Evolutionary conservation across 2,329 filamentous ascomycete species (phyloP), one percentile per base, ranked within the genome.

Genomic region (Thelonectria olida): DNA sequence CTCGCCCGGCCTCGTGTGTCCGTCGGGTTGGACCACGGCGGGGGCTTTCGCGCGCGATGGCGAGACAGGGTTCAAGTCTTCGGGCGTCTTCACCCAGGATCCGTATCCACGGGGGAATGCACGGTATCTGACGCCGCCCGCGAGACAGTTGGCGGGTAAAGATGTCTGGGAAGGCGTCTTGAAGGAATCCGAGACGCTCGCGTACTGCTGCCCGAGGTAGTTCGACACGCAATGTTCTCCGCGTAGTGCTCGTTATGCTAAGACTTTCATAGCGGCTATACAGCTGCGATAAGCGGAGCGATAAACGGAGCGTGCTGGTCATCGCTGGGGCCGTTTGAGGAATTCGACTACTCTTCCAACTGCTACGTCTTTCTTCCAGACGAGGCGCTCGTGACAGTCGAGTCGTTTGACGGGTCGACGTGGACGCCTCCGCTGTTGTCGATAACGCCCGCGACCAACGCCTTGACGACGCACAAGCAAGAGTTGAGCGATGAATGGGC

Each of bases 1-100:
- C 55, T 75, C 72, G 0, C 69, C 71, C 0, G 73, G 67, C 1
- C 20, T 70, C 2, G 39, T 52, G 7, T 75, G 69, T 10, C 72
- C 70, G 2, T 60, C 65, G 0, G 66, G 65, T 0, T 72, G 70
- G 68, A 71, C 67, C 6, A 74, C 69, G 3, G 70, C 59, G 1
- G 72, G 65, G 12, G 27, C 60, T 1, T 36, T 70, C 17, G 61
- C 61, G 1, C 61, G 53, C 19, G 51, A 53, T 20, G 54, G 49
- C 2, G 49, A 54, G 12, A 41, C 61, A 4, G 39, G 44, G 1
- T 52, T 45, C 7, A 27, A 61, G 3, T 19, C 22, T 6, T 47
- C 17, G 3, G 64, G 64, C 8, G 54, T 66, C 3, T 71, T 69
- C 27, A 68, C 62, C 2, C 36, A 55, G 23, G 15, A 49, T 22